Evolutionary conservation across 805 yeast genomes (phyloP).

Genomic region (Candida ulmi): DNA sequence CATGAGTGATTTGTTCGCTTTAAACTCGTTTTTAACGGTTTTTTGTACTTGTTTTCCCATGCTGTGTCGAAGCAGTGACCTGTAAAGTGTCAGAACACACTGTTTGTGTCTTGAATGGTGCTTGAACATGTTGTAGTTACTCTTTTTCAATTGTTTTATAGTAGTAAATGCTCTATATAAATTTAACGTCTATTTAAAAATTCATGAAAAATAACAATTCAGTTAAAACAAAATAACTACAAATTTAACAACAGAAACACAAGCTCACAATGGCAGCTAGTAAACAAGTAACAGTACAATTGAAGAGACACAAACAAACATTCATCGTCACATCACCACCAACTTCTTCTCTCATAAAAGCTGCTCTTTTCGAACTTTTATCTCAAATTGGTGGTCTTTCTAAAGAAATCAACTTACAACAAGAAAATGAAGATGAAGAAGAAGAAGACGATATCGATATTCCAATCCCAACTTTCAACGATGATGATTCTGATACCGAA

Average conservation of each 20-base stretch:
- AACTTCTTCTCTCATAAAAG: slow-evolving; percentile 23
- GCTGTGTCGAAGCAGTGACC: slow-evolving; percentile 25
- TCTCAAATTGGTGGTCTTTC: slow-evolving; percentile 41
- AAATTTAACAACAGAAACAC: too few species aligned
- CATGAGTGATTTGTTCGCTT: slow-evolving; percentile 14
- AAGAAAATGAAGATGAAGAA: slow-evolving; percentile 18
- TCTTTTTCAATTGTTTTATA: too few species aligned
- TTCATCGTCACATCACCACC: slow-evolving; percentile 24
- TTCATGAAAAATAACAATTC: too few species aligned
- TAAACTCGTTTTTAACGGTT: slow-evolving; percentile 7
- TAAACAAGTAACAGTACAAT: slow-evolving; percentile 13
- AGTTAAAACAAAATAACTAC: too few species aligned
- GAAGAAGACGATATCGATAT: slow-evolving; percentile 26
- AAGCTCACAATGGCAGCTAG: too few species aligned
- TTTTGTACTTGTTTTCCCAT: neutral
- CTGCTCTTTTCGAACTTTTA: slow-evolving; percentile 31
- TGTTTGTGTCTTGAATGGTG: slow-evolving; percentile 15
- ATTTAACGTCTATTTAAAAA: too few species aligned
- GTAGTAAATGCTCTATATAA: too few species aligned
- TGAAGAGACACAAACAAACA: slow-evolving; percentile 31
- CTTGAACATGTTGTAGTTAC: too few species aligned
- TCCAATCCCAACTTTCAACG: slow-evolving; percentile 22
- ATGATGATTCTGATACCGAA: neutral
- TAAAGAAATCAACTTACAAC: too few species aligned
- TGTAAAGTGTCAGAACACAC: slow-evolving; percentile 25